These are phyloP conservation scores for Jacaranda mimosifolia DNA, from an alignment of 257 asterid genomes.

Conservation along the genomic window DNA sequence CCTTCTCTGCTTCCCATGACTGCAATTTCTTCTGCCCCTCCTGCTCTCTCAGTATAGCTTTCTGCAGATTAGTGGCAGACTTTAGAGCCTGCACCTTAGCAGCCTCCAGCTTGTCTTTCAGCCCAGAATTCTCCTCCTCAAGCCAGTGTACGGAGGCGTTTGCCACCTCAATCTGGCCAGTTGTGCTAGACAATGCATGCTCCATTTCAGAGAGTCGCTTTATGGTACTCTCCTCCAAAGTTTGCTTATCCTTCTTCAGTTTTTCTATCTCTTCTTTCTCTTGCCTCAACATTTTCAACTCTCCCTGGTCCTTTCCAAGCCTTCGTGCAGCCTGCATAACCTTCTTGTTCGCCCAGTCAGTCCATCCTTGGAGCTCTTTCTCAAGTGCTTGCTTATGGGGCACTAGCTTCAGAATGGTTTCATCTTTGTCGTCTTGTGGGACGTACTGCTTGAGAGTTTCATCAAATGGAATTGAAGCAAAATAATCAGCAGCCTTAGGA, in stretches of 20 bases:
- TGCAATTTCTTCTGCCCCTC: conserved; percentile 59
- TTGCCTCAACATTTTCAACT: conserved; percentile 73
- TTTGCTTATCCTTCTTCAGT: conserved; percentile 61
- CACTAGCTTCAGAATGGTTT: conserved; percentile 49
- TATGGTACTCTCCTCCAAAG: conserved; percentile 61
- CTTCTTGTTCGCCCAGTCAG: conserved; percentile 76
- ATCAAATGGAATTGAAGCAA: conserved; percentile 58
- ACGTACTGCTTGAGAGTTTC: conserved; percentile 54
- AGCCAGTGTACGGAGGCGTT: conserved; percentile 47
- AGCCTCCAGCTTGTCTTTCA: conserved; percentile 55
- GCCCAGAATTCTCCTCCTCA: conserved; percentile 52
- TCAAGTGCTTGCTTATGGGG: conserved; percentile 52
- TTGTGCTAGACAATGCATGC: conserved; percentile 57
- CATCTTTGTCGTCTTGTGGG: conserved; percentile 64
- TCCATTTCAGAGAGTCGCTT: conserved; percentile 79
- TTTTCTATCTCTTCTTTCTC: conserved; percentile 71
- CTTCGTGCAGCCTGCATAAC: conserved; percentile 76
- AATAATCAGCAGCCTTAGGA: conserved; percentile 46
- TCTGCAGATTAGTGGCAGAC: conserved; percentile 48
- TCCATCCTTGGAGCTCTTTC: conserved; percentile 66
- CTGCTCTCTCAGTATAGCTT: conserved; percentile 60
- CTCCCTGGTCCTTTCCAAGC: conserved; percentile 67
- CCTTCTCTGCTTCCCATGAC: conserved; percentile 53
- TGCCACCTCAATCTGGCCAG: conserved; percentile 55
- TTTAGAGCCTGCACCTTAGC: conserved; percentile 44